Evolutionary conservation across 345 rosid species (phyloP).

Genomic region (Lenwebbia sp.): DNA sequence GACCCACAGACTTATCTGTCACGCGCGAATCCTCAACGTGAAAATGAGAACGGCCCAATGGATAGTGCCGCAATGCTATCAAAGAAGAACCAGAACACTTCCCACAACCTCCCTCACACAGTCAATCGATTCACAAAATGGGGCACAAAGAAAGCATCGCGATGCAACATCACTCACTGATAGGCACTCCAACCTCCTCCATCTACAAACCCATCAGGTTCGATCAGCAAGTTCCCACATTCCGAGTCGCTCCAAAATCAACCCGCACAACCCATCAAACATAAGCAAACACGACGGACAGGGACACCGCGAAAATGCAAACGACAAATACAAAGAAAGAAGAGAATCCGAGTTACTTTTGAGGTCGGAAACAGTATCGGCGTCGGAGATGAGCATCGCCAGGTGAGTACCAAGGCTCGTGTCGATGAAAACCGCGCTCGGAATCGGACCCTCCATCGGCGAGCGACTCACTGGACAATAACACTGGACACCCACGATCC

Average conservation of each 20-base stretch:
- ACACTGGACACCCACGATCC: neutral
- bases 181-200: neutral
- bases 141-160: neutral
- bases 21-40: neutral
- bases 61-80: neutral
- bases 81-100: neutral
- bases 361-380: constrained; percentile 54
- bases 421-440: constrained; percentile 33
- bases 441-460: neutral
- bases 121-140: neutral
- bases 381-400: constrained; percentile 20
- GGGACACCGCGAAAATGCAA: neutral
- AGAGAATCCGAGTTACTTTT: constrained; percentile 17
- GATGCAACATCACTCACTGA: neutral
- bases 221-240: neutral
- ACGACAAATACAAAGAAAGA: neutral
- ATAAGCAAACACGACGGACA: neutral
- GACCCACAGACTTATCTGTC: neutral
- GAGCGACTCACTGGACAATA: neutral
- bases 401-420: constrained; percentile 57
- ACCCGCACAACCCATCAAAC: neutral
- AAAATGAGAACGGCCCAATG: neutral
- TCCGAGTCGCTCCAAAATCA: neutral
- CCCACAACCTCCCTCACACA: neutral
- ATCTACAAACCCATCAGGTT: neutral